Evolutionary conservation across 345 rosid species (phyloP).

Genomic region (Adansonia digitata): DNA sequence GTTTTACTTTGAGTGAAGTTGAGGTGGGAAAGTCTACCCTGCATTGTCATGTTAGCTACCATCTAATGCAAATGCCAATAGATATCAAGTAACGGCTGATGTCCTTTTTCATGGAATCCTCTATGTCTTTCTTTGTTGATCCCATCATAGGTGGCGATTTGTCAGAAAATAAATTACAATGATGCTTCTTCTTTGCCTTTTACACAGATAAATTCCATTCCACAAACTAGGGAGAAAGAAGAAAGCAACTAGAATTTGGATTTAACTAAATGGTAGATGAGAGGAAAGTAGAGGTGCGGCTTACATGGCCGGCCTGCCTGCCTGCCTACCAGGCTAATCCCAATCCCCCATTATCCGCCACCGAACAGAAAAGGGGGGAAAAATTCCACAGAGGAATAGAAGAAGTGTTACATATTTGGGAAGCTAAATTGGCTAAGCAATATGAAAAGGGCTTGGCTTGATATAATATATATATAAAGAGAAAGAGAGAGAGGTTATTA

Average conservation of each 20-base stretch:
- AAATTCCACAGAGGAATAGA: neutral
- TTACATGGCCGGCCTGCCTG: no score
- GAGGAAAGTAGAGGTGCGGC: neutral
- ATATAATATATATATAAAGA: no score
- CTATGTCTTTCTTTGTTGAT: neutral
- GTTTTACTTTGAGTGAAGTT: neutral
- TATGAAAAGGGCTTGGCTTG: no score
- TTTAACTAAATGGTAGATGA: neutral
- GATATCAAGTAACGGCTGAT: neutral
- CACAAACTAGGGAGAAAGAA: neutral
- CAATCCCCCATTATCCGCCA: no score
- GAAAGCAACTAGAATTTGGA: neutral
- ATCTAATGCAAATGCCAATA: neutral
- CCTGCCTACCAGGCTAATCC: no score
- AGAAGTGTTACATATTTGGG: neutral
- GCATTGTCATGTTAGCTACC: neutral
- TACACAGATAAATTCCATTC: neutral
- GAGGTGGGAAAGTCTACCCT: neutral
- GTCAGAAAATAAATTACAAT: neutral
- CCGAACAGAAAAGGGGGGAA: neutral
- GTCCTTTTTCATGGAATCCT: neutral
- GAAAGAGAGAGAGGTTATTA: no score
- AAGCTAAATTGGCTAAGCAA: neutral
- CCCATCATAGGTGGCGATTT: neutral
- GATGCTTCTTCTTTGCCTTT: neutral